phyloP scores from a whole-genome alignment of 2,329 filamentous ascomycete species.

The Epicoccum nigrum region DNA sequence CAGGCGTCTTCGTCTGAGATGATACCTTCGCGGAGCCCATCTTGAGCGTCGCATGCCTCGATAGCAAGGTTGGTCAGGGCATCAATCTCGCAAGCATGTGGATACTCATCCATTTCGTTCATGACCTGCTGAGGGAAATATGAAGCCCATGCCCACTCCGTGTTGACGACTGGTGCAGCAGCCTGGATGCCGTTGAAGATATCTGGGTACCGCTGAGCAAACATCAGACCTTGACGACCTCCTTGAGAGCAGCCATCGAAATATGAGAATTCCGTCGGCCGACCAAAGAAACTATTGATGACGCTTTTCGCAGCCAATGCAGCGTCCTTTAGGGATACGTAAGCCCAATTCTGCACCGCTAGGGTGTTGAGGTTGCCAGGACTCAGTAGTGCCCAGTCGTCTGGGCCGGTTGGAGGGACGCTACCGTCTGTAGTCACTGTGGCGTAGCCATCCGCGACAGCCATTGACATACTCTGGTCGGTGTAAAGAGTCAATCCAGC shows the following conservation, averaged over 20 bases:
- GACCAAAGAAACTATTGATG: constrained; percentile 37
- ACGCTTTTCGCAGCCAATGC: constrained; percentile 25
- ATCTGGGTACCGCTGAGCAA: constrained; percentile 42
- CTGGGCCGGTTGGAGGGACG: constrained; percentile 2
- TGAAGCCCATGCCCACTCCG: constrained; percentile 13
- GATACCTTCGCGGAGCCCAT: constrained; percentile 34
- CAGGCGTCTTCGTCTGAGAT: constrained; percentile 30
- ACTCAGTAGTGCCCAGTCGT: constrained; percentile 25
- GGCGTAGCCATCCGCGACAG: constrained; percentile 32
- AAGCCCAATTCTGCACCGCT: constrained; percentile 44
- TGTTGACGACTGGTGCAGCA: constrained; percentile 35
- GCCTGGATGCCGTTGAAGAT: constrained; percentile 41
- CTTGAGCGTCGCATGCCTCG: constrained; percentile 29
- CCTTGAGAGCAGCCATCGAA: constrained; percentile 45
- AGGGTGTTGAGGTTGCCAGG: constrained; percentile 33
- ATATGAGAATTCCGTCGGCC: constrained; percentile 36
- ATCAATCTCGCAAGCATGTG: constrained; percentile 32
- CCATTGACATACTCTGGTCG: constrained; percentile 20
- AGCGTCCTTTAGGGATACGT: constrained; percentile 40
- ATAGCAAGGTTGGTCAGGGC: constrained; percentile 25
- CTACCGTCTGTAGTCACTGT: constrained; percentile 35
- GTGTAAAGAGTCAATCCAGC: constrained; percentile 23
- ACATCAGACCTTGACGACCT: constrained; percentile 39
- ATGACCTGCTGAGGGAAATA: constrained; percentile 33
- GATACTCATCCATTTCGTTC: constrained; percentile 19